Conservation (phyloP, 768 basidiomycete species). For the Lentinula aciculospora region DNA sequence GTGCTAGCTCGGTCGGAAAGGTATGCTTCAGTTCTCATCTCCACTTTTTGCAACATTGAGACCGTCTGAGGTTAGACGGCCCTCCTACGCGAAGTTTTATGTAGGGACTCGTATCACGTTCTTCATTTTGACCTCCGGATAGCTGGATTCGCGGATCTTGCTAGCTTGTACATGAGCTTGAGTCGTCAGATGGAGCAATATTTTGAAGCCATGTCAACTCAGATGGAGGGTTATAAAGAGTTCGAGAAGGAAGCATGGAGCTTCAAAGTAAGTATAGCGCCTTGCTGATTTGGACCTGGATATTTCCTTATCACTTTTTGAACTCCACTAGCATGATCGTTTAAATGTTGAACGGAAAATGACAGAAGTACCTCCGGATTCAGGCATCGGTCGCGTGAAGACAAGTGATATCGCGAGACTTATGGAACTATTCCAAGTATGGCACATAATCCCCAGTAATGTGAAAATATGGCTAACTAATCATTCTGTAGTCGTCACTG, state of each 20-base stretch:
- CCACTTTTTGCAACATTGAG: not conserved
- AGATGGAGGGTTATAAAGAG: slow-evolving; percentile 57
- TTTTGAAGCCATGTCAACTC: slow-evolving; percentile 58
- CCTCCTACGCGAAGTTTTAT: slow-evolving; percentile 72
- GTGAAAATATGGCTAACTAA: not conserved
- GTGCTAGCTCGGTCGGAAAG: slow-evolving; percentile 80
- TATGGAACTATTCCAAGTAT: slow-evolving; percentile 80
- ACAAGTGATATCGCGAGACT: slow-evolving; percentile 78
- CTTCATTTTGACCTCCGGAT: slow-evolving; percentile 82
- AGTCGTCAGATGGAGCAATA: slow-evolving; percentile 80
- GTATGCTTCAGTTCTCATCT: slow-evolving; percentile 23
- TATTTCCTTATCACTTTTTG: not conserved
- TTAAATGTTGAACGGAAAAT: slow-evolving; percentile 62
- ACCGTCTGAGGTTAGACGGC: slow-evolving; percentile 47
- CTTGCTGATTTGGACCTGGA: not conserved
- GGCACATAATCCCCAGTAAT: slow-evolving; percentile 3
- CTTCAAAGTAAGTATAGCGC: slow-evolving; percentile 55
- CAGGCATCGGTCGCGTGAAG: slow-evolving; percentile 45
- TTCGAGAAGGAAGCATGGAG: slow-evolving; percentile 73
- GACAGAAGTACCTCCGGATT: slow-evolving; percentile 35
- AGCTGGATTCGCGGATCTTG: slow-evolving; percentile 76
- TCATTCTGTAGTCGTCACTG: slow-evolving; percentile 47
- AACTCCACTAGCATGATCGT: slow-evolving; percentile 59
- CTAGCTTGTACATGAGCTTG: slow-evolving; percentile 71
- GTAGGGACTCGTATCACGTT: slow-evolving; percentile 64